Conservation (phyloP, 2,329 filamentous ascomycete genomes). For the Hypocreales sp. region DNA sequence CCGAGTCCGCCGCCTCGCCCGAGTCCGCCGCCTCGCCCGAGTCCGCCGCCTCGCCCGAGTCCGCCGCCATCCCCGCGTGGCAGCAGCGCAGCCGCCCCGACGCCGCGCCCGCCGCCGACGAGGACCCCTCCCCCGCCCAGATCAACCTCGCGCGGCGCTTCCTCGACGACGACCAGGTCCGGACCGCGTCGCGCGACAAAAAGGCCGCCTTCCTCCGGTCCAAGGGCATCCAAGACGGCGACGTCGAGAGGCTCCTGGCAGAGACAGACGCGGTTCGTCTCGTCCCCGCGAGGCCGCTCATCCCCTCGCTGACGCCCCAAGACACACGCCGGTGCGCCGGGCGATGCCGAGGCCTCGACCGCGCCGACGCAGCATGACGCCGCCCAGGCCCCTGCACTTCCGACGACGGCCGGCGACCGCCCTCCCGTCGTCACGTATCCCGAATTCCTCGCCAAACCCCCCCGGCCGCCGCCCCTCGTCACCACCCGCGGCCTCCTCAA, state of each 20-base stretch:
- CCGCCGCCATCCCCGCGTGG: slow-evolving; percentile 16
- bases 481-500: slow-evolving; percentile 43
- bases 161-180: slow-evolving; percentile 58
- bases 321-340: too few relatives aligned
- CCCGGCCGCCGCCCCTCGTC: slow-evolving; percentile 43
- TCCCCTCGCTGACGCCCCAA: too few relatives aligned
- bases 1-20: too few relatives aligned
- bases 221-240: slow-evolving; percentile 54
- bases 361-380: slow-evolving; percentile 2
- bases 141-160: slow-evolving; percentile 59
- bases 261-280: slow-evolving; percentile 7
- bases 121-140: slow-evolving; percentile 6
- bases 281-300: too few relatives aligned
- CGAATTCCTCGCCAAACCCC: slow-evolving; percentile 47
- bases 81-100: slow-evolving; percentile 10
- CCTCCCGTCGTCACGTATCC: slow-evolving; percentile 54
- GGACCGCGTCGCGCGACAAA: slow-evolving; percentile 49
- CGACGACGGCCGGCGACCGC: too few relatives aligned
- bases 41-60: too few relatives aligned
- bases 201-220: slow-evolving; percentile 63
- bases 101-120: slow-evolving; percentile 5
- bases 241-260: slow-evolving; percentile 52
- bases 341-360: too few relatives aligned
- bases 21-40: too few relatives aligned
- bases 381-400: slow-evolving; percentile 5